A percentile compares a stretch with the other conserved stretches of the same genome.
These are phyloP conservation scores for Acrocalymma vagum DNA, from an alignment of 2,329 filamentous ascomycete genomes.

Conservation along the genomic window DNA sequence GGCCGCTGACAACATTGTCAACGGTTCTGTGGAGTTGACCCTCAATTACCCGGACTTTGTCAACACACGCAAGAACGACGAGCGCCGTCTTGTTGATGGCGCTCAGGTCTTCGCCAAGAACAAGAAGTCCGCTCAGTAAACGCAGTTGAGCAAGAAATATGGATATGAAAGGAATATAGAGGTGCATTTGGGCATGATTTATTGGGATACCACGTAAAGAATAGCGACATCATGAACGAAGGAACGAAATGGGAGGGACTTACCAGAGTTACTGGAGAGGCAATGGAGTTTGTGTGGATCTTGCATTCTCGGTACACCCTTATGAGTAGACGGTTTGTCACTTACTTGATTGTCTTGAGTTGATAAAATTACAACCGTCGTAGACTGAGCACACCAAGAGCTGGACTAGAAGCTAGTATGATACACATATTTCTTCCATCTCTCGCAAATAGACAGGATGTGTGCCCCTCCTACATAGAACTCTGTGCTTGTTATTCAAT, in stretches of 20 bases:
- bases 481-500: no score
- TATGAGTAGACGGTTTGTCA: no score
- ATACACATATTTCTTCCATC: no score
- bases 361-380: no score
- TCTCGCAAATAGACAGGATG: no score
- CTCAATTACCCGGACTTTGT: slow-evolving; percentile 98
- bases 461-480: no score
- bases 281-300: slow-evolving; percentile 1
- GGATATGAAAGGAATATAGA: slow-evolving; percentile 20
- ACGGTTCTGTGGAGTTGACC: slow-evolving; percentile 88
- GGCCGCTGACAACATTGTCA: slow-evolving; percentile 88
- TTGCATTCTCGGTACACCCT: slow-evolving; percentile 1
- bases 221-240: slow-evolving; percentile 1
- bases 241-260: slow-evolving; percentile 1
- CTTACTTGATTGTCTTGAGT: no score
- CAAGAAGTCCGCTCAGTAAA: slow-evolving; percentile 30
- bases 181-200: slow-evolving; percentile 13
- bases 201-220: slow-evolving; percentile 24
- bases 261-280: slow-evolving; percentile 5
- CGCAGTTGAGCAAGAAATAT: slow-evolving; percentile 13
- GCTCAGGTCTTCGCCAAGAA: slow-evolving; percentile 64
- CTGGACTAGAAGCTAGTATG: no score
- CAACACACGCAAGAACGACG: slow-evolving; percentile 76
- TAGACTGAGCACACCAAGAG: no score
- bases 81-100: slow-evolving; percentile 69